Evolutionary conservation across 495 filamentous ascomycete genomes (phyloP).

Genomic region (Tuber umbilicatum): DNA sequence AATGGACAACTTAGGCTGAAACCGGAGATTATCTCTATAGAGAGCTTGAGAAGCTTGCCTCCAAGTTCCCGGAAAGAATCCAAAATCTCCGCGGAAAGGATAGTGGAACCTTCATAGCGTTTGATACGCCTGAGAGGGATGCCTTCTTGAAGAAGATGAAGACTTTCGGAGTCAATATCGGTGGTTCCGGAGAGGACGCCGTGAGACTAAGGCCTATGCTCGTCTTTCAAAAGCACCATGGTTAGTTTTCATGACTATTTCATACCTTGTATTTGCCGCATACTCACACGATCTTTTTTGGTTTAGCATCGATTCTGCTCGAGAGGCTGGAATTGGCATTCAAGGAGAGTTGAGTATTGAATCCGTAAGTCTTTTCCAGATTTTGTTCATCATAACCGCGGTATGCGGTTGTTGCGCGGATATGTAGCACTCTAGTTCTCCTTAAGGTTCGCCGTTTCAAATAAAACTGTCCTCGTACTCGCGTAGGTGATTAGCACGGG

Average conservation of each 20-base stretch:
- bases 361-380: neutral
- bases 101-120: constrained; percentile 95
- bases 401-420: neutral
- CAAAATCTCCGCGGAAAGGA: constrained; percentile 87
- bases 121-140: constrained; percentile 80
- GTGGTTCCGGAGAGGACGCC: constrained; percentile 72
- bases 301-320: constrained; percentile 55
- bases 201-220: constrained; percentile 91
- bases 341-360: neutral
- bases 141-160: constrained; percentile 77
- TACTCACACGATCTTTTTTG: neutral
- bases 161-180: constrained; percentile 83
- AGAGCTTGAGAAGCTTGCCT: constrained; percentile 61
- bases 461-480: neutral
- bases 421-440: neutral
- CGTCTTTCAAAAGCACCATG: constrained; percentile 91
- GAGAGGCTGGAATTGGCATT: constrained; percentile 45
- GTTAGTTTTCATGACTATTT: constrained; percentile 45
- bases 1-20: constrained; percentile 43
- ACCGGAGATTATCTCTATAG: constrained; percentile 79
- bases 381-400: neutral
- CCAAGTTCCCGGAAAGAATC: constrained; percentile 75
- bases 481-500: neutral
- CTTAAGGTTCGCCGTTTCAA: neutral
- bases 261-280: neutral